These are phyloP conservation scores for Tylopilus balloui DNA, from an alignment of 768 basidiomycete genomes.

Conservation along the genomic window DNA sequence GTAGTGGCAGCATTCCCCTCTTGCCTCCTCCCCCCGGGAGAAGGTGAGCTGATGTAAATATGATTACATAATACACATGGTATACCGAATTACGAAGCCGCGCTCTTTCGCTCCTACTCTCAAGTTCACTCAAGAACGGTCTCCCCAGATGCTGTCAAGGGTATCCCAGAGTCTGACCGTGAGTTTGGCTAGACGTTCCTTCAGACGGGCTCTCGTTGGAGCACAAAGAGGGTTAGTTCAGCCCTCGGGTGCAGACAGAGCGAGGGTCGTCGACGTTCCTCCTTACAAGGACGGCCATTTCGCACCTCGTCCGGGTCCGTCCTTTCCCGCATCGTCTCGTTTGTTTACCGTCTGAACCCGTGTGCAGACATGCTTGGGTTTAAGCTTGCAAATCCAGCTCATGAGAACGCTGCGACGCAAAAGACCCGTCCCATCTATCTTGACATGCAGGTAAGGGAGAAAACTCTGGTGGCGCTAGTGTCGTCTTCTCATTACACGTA, in stretches of 20 bases:
- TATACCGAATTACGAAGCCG: background rate
- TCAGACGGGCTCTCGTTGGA: slow-evolving; percentile 18
- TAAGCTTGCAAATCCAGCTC: slow-evolving; percentile 62
- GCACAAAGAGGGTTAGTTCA: slow-evolving; percentile 65
- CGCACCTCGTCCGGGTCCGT: slow-evolving; percentile 62
- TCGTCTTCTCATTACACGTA: slow-evolving; percentile 29
- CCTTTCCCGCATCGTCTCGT: background rate
- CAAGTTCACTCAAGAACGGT: too few relatives aligned
- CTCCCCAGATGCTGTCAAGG: slow-evolving; percentile 56
- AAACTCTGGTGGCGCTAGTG: background rate
- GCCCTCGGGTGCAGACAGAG: slow-evolving; percentile 77
- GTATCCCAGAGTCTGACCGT: slow-evolving; percentile 38
- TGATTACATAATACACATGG: slow-evolving; percentile 18
- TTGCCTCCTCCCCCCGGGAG: slow-evolving; percentile 78
- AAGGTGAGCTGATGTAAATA: slow-evolving; percentile 33
- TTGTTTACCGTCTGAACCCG: background rate
- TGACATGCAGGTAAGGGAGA: slow-evolving; percentile 81
- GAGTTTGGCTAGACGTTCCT: slow-evolving; percentile 27
- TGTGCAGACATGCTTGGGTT: slow-evolving; percentile 82
- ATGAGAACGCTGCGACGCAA: slow-evolving; percentile 52
- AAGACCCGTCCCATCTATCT: slow-evolving; percentile 91
- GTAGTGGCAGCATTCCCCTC: slow-evolving; percentile 52
- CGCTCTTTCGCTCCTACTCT: background rate
- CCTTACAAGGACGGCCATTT: slow-evolving; percentile 69
- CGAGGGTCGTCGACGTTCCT: slow-evolving; percentile 78